A percentile compares a stretch with the other conserved stretches of the same genome.
These are phyloP conservation scores for Verticillium nubilum DNA, from an alignment of 2,329 filamentous ascomycete species.

Conservation along the genomic window DNA sequence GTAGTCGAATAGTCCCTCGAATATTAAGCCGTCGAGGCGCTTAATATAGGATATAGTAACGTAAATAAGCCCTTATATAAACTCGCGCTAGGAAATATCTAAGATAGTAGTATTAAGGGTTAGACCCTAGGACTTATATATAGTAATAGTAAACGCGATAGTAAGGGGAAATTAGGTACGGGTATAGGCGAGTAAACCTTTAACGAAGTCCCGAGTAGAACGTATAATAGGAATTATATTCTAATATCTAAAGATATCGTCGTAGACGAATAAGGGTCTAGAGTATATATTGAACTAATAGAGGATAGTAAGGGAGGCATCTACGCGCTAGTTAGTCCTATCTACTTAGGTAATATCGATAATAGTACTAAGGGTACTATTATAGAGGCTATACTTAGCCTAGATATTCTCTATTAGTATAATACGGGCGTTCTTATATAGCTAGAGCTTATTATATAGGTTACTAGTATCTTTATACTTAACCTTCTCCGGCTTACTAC, in stretches of 20 bases:
- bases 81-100: neutral
- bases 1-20: neutral
- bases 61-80: neutral
- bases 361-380: neutral
- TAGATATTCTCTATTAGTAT: neutral
- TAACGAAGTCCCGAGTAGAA: neutral
- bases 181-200: neutral
- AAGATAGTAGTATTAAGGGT: neutral
- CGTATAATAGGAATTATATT: neutral
- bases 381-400: neutral
- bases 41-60: neutral
- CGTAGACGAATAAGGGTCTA: neutral
- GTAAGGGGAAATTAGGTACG: neutral
- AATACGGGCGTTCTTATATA: neutral
- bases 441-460: neutral
- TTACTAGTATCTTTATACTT: neutral
- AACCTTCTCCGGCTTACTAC: neutral
- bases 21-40: neutral
- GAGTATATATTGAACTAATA: neutral
- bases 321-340: neutral
- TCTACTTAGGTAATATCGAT: neutral
- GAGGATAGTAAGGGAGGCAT: neutral
- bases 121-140: neutral
- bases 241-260: neutral
- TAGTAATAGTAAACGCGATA: neutral